Evolutionary conservation across 1,284 basidiomycete species (phyloP), one percentile per base, ranked within the genome.

Genomic region (Fomes fomentarius): DNA sequence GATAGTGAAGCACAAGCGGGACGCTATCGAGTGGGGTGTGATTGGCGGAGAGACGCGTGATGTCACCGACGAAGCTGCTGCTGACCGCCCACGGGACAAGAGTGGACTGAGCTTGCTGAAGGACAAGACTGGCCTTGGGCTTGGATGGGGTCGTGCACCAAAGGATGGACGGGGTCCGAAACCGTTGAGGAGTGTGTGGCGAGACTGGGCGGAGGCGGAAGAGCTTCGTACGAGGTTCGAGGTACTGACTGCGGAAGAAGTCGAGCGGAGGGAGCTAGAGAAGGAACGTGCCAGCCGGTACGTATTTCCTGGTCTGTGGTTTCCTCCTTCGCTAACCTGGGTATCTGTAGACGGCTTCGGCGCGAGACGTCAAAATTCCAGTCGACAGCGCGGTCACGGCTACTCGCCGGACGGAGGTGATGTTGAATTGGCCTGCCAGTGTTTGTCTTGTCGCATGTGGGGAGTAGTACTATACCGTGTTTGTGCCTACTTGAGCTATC

Each of bases 191-290:
- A 92, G 93, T 52, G 90, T 96, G 1, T 99, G 96, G 94, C 77
- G 95, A 46, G 96, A 98, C 68, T 98, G 94, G 93, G 82, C 82
- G 47, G 96, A 98, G 67, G 85, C 90, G 30, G 90, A 93, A 67
- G 93, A 96, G 70, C 98, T 93, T 71, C 84, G 85, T 56, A 98
- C 96, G n/a, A 77, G 88, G 43, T 87, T 98, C 67, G 88, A 98
- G 69, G 85, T 91, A 53, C 71, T 98, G 54, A 91, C 79, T 11
- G 84, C 87, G 24, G 96, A 98, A 69, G 97, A 99, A 71, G 87
- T 98, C 55, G 95, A 96, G 70, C 81, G 85, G 69, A 81, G 89
- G 63, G 92, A 94, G 73, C 74, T 90, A 48, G 92, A 94, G 71
- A 80, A 85, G 64, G 92, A 94, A 72, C 76, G 93, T 56, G 92